Conservation (phyloP, 495 filamentous ascomycete species). For the Hamigera avellanea region DNA sequence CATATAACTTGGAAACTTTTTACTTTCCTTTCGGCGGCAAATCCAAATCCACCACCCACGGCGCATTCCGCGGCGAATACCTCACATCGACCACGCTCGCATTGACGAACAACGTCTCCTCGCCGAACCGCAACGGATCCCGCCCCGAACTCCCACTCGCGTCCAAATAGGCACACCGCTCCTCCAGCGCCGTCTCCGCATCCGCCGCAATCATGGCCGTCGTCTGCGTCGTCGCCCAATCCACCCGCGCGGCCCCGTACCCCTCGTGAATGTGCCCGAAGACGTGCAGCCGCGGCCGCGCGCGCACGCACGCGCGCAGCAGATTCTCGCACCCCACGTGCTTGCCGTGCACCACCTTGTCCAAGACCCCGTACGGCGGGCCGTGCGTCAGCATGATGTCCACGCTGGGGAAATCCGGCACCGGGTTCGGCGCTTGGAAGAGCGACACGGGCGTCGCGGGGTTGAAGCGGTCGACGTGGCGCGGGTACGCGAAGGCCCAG, state of each 20-base stretch:
- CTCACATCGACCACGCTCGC: slow-evolving; percentile 45
- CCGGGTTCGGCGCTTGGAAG: slow-evolving; percentile 28
- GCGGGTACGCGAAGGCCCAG: slow-evolving; percentile 53
- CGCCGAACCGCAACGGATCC: slow-evolving; percentile 24
- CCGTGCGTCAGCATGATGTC: slow-evolving; percentile 69
- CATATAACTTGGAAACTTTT: no score
- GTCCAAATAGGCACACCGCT: no score
- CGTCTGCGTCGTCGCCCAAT: slow-evolving; percentile 31
- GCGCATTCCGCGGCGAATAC: slow-evolving; percentile 41
- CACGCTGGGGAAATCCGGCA: slow-evolving; percentile 36
- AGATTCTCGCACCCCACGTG: slow-evolving; percentile 40
- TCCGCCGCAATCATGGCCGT: neutral
- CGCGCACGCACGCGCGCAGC: slow-evolving; percentile 27
- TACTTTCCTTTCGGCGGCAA: slow-evolving; percentile 16
- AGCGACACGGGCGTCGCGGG: slow-evolving; percentile 10
- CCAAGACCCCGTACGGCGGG: slow-evolving; percentile 50
- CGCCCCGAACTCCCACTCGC: no score
- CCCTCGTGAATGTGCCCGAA: slow-evolving; percentile 60
- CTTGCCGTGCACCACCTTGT: slow-evolving; percentile 22
- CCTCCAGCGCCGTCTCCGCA: neutral
- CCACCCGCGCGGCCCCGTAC: slow-evolving; percentile 52
- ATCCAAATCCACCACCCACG: slow-evolving; percentile 57
- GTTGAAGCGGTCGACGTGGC: slow-evolving; percentile 44
- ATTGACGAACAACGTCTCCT: slow-evolving; percentile 64
- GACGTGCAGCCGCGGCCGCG: slow-evolving; percentile 40